A percentile compares a stretch with the other conserved stretches of the same genome.
These are phyloP conservation scores for Amborella trichopoda DNA, from an alignment of 164 flowering plant genomes.

Conservation along the genomic window DNA sequence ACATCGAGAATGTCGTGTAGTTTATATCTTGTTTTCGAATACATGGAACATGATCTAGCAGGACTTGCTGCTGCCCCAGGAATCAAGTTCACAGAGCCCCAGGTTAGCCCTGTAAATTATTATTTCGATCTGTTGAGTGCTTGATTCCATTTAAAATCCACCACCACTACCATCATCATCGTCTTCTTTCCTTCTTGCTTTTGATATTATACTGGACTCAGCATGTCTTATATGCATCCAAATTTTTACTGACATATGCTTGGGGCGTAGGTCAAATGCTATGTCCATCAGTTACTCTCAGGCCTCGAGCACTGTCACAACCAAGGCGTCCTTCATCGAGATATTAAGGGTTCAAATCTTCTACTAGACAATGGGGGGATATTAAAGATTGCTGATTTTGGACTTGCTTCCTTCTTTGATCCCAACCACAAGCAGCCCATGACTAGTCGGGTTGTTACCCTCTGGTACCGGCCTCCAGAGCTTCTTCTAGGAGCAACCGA, in stretches of 20 bases:
- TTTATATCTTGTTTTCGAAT: slow-evolving; percentile 46
- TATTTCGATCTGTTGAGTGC: background rate
- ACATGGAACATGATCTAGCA: slow-evolving; percentile 94
- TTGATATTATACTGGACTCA: no score
- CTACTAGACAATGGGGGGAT: slow-evolving; percentile 63
- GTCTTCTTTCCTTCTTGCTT: background rate
- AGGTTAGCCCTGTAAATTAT: no score
- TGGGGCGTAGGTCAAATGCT: slow-evolving; percentile 37
- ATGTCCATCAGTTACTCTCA: slow-evolving; percentile 31
- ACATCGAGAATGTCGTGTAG: slow-evolving; percentile 56
- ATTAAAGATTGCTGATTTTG: slow-evolving; percentile 74
- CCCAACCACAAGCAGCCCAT: slow-evolving; percentile 58
- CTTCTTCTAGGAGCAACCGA: slow-evolving; percentile 87
- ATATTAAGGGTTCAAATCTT: slow-evolving; percentile 88
- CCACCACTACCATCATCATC: background rate
- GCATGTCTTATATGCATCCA: no score
- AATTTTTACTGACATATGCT: no score
- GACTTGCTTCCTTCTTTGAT: slow-evolving; percentile 32
- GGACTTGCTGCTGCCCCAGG: slow-evolving; percentile 80
- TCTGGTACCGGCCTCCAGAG: slow-evolving; percentile 40
- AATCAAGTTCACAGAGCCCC: slow-evolving; percentile 27
- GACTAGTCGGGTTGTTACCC: slow-evolving; percentile 52
- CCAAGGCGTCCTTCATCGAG: slow-evolving; percentile 47
- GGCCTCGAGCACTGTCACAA: slow-evolving; percentile 41
- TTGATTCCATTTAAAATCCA: background rate